A percentile compares a stretch with the other conserved stretches of the same genome.
These are phyloP conservation scores for Trametes hirsuta DNA, from an alignment of 1,284 basidiomycete genomes.

Conservation along the genomic window DNA sequence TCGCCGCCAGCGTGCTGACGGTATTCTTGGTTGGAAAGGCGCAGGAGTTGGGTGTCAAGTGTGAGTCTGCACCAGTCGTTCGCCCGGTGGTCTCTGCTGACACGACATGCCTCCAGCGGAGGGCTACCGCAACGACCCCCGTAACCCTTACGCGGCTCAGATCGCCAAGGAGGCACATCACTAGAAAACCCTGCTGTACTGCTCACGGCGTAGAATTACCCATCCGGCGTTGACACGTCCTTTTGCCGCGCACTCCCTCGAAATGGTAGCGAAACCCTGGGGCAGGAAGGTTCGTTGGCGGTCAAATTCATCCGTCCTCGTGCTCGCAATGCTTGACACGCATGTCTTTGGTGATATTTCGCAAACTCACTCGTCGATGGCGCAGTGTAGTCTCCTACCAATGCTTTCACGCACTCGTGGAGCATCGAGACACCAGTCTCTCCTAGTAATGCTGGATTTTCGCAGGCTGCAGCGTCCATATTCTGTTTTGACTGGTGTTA, in stretches of 20 bases:
- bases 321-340: too few species aligned
- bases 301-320: too few species aligned
- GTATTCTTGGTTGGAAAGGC: conserved; percentile 66
- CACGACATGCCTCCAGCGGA: conserved; percentile 48
- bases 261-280: too few species aligned
- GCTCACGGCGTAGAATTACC: conserved; percentile 11
- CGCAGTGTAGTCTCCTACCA: too few species aligned
- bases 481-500: too few species aligned
- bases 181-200: conserved; percentile 24
- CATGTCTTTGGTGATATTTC: too few species aligned
- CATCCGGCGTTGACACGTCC: conserved; percentile 6
- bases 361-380: too few species aligned
- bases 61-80: conserved; percentile 48
- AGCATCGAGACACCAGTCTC: too few species aligned
- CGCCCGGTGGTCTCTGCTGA: conserved; percentile 2
- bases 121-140: conserved; percentile 69
- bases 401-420: too few species aligned
- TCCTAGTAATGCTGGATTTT: too few species aligned
- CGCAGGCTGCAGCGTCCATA: too few species aligned
- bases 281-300: too few species aligned
- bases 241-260: background rate
- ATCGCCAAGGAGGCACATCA: conserved; percentile 59
- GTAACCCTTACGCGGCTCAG: conserved; percentile 79
- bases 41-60: conserved; percentile 67
- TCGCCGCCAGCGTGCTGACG: conserved; percentile 63